Percentiles rank a stretch among this genome's conserved stretches.
phyloP scores from a whole-genome alignment of 495 filamentous ascomycete genomes.

The Penicillium flavigenum region DNA sequence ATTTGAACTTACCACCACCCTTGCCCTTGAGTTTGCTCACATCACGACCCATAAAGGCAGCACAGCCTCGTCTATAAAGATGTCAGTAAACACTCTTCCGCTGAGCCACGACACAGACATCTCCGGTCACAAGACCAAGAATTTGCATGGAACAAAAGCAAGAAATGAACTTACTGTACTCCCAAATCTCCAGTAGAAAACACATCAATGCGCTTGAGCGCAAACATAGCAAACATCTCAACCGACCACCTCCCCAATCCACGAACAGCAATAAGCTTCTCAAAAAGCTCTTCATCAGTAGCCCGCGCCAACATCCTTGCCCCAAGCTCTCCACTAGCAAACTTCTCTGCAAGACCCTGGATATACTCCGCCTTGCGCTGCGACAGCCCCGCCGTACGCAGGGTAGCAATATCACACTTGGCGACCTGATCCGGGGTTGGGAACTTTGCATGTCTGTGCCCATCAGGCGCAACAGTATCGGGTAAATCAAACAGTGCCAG shows the following conservation, averaged over 20 bases:
- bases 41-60: slow-evolving; percentile 79
- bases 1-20: slow-evolving; percentile 90
- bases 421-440: slow-evolving; percentile 75
- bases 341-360: slow-evolving; percentile 78
- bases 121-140: not conserved
- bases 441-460: slow-evolving; percentile 49
- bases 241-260: slow-evolving; percentile 90
- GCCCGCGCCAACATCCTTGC: slow-evolving; percentile 72
- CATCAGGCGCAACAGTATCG: slow-evolving; percentile 16
- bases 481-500: slow-evolving; percentile 65
- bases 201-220: slow-evolving; percentile 86
- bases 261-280: slow-evolving; percentile 77
- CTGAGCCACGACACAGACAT: not conserved
- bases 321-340: slow-evolving; percentile 68
- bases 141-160: not conserved
- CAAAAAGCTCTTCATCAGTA: slow-evolving; percentile 80
- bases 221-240: slow-evolving; percentile 96
- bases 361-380: slow-evolving; percentile 95
- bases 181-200: slow-evolving; percentile 92
- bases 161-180: slow-evolving; percentile 63
- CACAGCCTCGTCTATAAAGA: slow-evolving; percentile 70
- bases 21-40: slow-evolving; percentile 80
- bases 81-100: slow-evolving; percentile 8
- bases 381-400: slow-evolving; percentile 84
- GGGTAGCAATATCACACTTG: slow-evolving; percentile 52